Evolutionary conservation across 352 stramenopile genomes (phyloP).

Genomic region (Peronospora belbahrii): DNA sequence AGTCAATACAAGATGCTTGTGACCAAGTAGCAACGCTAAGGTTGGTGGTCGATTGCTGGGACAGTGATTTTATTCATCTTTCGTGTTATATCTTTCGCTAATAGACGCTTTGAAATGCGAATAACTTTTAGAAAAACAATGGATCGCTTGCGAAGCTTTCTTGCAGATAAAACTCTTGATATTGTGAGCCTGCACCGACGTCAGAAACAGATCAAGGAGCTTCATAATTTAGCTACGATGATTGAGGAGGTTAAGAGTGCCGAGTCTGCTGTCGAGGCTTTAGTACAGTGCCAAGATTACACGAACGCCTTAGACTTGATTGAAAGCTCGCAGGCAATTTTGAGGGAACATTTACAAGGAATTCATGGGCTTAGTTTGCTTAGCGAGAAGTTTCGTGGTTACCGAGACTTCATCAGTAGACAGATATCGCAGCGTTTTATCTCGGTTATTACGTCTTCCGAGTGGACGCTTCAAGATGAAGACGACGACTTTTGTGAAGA

Average conservation of each 20-base stretch:
- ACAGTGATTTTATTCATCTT: background rate
- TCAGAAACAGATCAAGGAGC: slow-evolving; percentile 73
- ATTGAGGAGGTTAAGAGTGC: slow-evolving; percentile 82
- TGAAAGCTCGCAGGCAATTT: slow-evolving; percentile 54
- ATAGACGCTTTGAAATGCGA: background rate
- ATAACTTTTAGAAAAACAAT: slow-evolving; percentile 53
- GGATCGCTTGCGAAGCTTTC: slow-evolving; percentile 66
- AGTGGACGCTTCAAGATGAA: slow-evolving; percentile 76
- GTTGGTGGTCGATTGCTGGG: slow-evolving; percentile 20
- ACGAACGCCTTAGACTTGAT: slow-evolving; percentile 72
- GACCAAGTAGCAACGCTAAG: slow-evolving; percentile 73
- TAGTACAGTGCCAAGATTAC: slow-evolving; percentile 83
- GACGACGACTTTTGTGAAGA: slow-evolving; percentile 20
- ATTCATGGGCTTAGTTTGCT: slow-evolving; percentile 71
- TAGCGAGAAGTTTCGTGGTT: slow-evolving; percentile 69
- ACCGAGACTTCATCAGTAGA: slow-evolving; percentile 56
- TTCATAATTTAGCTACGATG: slow-evolving; percentile 77
- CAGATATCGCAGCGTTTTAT: slow-evolving; percentile 82
- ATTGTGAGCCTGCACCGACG: slow-evolving; percentile 81
- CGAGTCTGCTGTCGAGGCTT: slow-evolving; percentile 70
- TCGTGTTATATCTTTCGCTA: slow-evolving; percentile 4
- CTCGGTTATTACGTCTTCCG: slow-evolving; percentile 63
- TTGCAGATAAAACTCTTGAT: slow-evolving; percentile 79
- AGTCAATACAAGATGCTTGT: slow-evolving; percentile 66
- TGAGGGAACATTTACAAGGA: slow-evolving; percentile 64